These are phyloP conservation scores for Ramaria rubella DNA, from an alignment of 768 basidiomycete genomes.

Conservation along the genomic window DNA sequence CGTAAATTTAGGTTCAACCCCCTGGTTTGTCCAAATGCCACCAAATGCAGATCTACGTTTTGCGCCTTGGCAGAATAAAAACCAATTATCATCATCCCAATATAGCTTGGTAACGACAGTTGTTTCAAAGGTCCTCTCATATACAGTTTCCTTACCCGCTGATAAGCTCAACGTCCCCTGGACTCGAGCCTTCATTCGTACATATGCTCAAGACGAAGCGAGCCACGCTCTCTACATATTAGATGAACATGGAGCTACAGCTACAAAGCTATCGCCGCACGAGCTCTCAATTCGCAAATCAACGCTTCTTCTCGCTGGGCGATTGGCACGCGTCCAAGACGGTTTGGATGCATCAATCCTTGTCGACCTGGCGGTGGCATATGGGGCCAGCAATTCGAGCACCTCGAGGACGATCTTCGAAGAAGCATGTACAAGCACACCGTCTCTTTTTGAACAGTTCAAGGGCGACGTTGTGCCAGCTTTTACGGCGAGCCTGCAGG, in stretches of 20 bases:
- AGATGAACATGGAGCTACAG: background rate
- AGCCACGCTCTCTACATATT: background rate
- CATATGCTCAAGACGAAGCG: background rate
- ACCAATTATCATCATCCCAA: background rate
- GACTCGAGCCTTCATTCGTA: conserved; percentile 1
- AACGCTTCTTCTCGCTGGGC: background rate
- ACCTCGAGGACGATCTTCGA: background rate
- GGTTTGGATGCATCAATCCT: background rate
- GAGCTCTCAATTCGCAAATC: background rate
- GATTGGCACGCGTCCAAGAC: background rate
- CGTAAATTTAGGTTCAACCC: no score
- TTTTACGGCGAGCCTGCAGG: background rate
- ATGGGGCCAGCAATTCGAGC: background rate
- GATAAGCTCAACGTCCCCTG: background rate
- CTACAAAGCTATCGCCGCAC: background rate
- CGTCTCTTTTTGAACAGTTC: background rate
- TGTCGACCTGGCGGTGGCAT: conserved; percentile 3
- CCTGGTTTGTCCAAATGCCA: no score
- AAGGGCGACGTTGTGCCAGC: conserved; percentile 2
- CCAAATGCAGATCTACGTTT: conserved; percentile 4
- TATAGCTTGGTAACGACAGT: background rate
- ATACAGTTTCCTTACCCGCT: background rate
- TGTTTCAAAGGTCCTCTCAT: conserved; percentile 2
- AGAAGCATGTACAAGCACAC: background rate
- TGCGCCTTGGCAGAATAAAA: conserved; percentile 3